Conservation (phyloP, 2,329 filamentous ascomycete genomes). For the Raffaelea ambrosiae region DNA sequence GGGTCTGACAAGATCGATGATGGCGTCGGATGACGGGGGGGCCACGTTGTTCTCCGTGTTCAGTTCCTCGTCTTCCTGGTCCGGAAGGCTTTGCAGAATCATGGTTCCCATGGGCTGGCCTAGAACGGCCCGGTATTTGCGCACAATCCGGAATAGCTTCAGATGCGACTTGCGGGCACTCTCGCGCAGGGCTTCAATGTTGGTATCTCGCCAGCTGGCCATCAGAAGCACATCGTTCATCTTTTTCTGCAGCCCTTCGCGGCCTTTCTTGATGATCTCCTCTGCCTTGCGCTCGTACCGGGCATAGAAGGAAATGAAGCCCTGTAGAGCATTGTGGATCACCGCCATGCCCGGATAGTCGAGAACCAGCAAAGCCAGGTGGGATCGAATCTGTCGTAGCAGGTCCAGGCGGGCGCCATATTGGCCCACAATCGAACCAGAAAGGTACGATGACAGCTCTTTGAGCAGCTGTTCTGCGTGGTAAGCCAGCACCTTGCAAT, state of each 20-base stretch:
- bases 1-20: conserved; percentile 2
- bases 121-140: conserved; percentile 78
- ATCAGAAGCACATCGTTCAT: conserved; percentile 90
- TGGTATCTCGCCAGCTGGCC: conserved; percentile 97
- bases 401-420: conserved; percentile 65
- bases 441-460: conserved; percentile 72
- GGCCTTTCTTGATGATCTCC: conserved; percentile 58
- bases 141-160: conserved; percentile 83
- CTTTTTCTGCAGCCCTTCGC: conserved; percentile 72
- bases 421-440: conserved; percentile 71
- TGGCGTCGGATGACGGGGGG: not conserved
- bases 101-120: conserved; percentile 65
- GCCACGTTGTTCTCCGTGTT: conserved; percentile 10
- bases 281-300: conserved; percentile 60
- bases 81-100: conserved; percentile 49
- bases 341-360: conserved; percentile 50
- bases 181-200: conserved; percentile 79
- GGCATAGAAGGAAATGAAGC: conserved; percentile 68
- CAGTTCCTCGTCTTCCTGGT: conserved; percentile 25
- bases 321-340: conserved; percentile 58
- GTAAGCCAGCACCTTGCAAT: conserved; percentile 35
- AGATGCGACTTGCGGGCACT: conserved; percentile 85
- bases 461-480: conserved; percentile 65
- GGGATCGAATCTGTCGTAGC: conserved; percentile 54
- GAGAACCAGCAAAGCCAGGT: conserved; percentile 52